Conservation (phyloP, 2,329 filamentous ascomycete genomes). For the Zymoseptoria passerinii region DNA sequence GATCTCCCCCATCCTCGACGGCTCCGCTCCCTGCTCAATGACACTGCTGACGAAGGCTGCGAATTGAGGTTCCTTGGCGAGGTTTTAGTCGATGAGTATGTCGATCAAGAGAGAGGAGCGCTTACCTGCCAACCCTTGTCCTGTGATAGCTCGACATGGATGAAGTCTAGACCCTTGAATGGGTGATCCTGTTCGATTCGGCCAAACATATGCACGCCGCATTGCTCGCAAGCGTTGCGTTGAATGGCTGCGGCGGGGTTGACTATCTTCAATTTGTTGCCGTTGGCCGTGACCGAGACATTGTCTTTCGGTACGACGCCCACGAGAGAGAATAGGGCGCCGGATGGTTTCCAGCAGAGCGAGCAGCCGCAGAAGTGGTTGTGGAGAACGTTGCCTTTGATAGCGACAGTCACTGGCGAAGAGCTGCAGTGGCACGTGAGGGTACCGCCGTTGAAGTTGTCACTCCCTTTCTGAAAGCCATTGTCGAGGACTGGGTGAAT, state of each 20-base stretch:
- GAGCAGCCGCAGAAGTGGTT: conserved; percentile 66
- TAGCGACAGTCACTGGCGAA: conserved; percentile 50
- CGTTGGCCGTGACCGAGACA: conserved; percentile 50
- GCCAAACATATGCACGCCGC: conserved; percentile 55
- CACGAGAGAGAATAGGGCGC: conserved; percentile 56
- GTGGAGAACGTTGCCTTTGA: conserved; percentile 53
- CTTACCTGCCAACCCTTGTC: conserved; percentile 47
- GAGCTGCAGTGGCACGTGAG: conserved; percentile 53
- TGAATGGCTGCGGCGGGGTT: conserved; percentile 51
- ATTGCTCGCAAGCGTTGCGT: conserved; percentile 53
- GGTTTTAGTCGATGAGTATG: no score
- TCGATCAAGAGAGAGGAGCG: no score
- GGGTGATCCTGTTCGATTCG: conserved; percentile 57
- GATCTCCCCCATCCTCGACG: conserved; percentile 48
- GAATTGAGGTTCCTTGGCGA: conserved; percentile 54
- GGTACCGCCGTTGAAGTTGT: conserved; percentile 51
- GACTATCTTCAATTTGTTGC: conserved; percentile 48
- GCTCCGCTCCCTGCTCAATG: conserved; percentile 58
- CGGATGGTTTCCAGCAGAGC: conserved; percentile 62
- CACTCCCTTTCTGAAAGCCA: conserved; percentile 49
- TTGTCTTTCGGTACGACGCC: conserved; percentile 51
- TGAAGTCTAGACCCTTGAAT: conserved; percentile 62
- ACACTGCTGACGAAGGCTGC: conserved; percentile 60
- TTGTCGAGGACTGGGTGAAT: conserved; percentile 57
- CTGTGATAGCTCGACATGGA: conserved; percentile 54